These are phyloP conservation scores for Lactarius pseudohatsudake DNA, from an alignment of 768 basidiomycete species.

Conservation along the genomic window DNA sequence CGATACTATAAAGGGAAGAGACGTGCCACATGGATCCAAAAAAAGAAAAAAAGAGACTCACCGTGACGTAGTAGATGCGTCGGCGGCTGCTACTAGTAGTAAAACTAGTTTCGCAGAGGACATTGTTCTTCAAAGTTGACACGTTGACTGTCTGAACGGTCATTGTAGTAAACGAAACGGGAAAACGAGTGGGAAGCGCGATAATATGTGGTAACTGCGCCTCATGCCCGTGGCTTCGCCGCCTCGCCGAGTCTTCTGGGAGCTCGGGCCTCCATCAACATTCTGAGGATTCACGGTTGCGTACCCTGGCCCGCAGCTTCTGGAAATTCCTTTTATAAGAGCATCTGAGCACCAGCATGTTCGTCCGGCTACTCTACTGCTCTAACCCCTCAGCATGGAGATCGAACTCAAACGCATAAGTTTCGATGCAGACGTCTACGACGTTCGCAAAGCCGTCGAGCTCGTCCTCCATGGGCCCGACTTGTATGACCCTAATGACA, in stretches of 20 bases:
- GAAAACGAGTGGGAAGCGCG: not conserved
- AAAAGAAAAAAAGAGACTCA: no score
- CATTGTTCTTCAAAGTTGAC: conserved; percentile 54
- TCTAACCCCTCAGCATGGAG: conserved; percentile 36
- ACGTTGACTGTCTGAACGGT: conserved; percentile 34
- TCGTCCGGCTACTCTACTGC: not conserved
- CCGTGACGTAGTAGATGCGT: no score
- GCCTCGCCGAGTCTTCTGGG: no score
- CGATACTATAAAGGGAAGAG: conserved; percentile 31
- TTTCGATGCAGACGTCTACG: conserved; percentile 49
- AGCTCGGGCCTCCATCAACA: not conserved
- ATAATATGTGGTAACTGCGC: no score
- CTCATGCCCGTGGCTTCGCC: no score
- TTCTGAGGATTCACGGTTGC: conserved; percentile 29
- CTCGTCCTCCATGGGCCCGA: conserved; percentile 52
- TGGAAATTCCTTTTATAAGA: not conserved
- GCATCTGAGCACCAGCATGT: not conserved
- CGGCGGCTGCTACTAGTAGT: conserved; percentile 32
- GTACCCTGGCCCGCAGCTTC: not conserved
- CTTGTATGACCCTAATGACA: conserved; percentile 42
- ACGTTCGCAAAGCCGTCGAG: conserved; percentile 57
- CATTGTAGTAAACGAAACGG: conserved; percentile 26
- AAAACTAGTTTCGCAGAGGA: conserved; percentile 60
- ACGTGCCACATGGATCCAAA: no score
- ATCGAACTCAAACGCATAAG: conserved; percentile 38